These are phyloP conservation scores for Penicillium taxi DNA, from an alignment of 495 filamentous ascomycete genomes.

Conservation along the genomic window DNA sequence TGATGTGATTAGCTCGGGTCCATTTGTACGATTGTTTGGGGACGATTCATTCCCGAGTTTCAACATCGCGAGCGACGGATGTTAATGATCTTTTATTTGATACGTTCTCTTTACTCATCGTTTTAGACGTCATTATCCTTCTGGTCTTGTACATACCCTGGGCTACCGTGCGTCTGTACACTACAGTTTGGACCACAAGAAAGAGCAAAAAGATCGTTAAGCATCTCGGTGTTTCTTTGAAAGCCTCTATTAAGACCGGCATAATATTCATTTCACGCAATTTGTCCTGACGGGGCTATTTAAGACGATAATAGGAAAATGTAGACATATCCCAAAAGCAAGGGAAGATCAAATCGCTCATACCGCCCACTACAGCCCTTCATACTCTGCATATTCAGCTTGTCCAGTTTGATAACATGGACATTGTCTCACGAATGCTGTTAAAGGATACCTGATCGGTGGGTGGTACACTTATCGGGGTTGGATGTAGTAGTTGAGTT, in stretches of 20 bases:
- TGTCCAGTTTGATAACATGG: conserved; percentile 24
- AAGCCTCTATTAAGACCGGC: conserved; percentile 10
- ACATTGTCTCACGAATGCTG: conserved; percentile 28
- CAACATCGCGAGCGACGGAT: conserved; percentile 43
- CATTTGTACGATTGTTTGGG: conserved; percentile 46
- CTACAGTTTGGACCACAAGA: conserved; percentile 38
- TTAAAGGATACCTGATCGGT: conserved; percentile 17
- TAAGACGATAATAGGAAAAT: no score
- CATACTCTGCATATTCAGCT: no score
- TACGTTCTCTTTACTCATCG: conserved; percentile 21
- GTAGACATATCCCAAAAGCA: no score
- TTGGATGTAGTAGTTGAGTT: conserved; percentile 31
- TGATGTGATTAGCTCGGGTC: conserved; percentile 32
- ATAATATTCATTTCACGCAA: no score
- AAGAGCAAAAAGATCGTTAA: conserved; percentile 41
- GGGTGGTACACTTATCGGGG: conserved; percentile 22
- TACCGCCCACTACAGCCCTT: no score
- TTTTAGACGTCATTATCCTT: conserved; percentile 39
- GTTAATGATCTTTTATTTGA: conserved; percentile 37
- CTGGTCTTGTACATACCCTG: conserved; percentile 46
- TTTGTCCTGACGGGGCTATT: no score
- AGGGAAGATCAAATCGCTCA: no score
- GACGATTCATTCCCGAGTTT: conserved; percentile 38
- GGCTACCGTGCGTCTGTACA: conserved; percentile 41
- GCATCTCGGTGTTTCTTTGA: conserved; percentile 24